Base-by-base conservation (phyloP, 352 stramenopile genomes). In the Globisporangium takayamanum region DNA sequence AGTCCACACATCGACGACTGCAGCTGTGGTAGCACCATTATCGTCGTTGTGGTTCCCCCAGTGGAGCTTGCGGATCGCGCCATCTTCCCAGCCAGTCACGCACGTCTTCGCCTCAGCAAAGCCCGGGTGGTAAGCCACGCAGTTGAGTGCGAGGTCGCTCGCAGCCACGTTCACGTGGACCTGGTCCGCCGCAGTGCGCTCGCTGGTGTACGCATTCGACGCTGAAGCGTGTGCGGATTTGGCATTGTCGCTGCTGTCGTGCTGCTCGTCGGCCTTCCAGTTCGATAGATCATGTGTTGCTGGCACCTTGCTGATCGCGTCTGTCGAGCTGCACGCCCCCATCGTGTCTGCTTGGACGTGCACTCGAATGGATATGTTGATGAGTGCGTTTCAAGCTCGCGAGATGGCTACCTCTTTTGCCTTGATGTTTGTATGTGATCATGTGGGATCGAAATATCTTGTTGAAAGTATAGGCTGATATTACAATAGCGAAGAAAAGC, bases 1-100 rank as follows among this genome's bases (percentile, higher is more conserved):
- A 28, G 64, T 74, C 70, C 75, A 89, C 14, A 65, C 59, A 10
- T 64, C 66, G 5, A 83, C 59, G 20, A 76, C 55, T 26, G 55
- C 18, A 33, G 28, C 28, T 6, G 26, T 16, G 5, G 33, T n/a
- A 1, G 42, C 47, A 5, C 48, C 60, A 15, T 62, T 59, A 8
- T 54, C 16, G 18, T 25, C 33, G 10, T 28, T 12, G n/a, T 2
- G 6, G 18, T n/a, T 25, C 16, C 22, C 16, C 77, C 78, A 92
- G 28, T 73, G 64, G 30, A 74, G 42, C 1, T 73, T 59, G 28
- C 70, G 63, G 45, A 94, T 74, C n/a, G 65, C 70, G 15, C 82
- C 84, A 45, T 94, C 84, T 47, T 92, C 82, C 82, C 84, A 94
- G 2, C 69, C 82, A 5, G 73, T 77, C 18, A 86, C 57, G 51